These are phyloP conservation scores for Talaromyces albobiverticillius DNA, from an alignment of 2,329 filamentous ascomycete genomes.

Conservation along the genomic window DNA sequence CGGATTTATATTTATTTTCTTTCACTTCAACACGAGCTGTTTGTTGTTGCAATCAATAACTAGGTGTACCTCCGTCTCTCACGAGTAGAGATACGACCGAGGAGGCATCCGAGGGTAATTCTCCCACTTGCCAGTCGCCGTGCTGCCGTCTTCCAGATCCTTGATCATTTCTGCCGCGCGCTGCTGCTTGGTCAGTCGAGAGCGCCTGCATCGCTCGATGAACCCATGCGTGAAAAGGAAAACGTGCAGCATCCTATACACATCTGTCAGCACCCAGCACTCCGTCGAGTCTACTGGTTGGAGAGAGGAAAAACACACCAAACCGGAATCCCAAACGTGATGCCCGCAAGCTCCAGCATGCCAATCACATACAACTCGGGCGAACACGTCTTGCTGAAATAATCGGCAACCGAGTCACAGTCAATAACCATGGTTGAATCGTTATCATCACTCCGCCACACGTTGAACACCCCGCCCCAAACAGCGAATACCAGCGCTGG, in stretches of 20 bases:
- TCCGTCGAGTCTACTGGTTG: not conserved
- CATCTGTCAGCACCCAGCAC: not conserved
- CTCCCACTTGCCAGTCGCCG: not conserved
- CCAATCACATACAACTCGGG: conserved; percentile 29
- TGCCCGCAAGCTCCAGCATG: conserved; percentile 26
- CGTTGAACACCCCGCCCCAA: conserved; percentile 27
- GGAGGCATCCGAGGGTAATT: too few relatives aligned
- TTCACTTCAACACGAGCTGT: too few relatives aligned
- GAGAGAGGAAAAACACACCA: conserved; percentile 20
- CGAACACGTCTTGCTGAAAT: conserved; percentile 26
- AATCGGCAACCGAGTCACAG: conserved; percentile 24
- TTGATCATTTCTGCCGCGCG: not conserved
- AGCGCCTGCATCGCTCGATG: not conserved
- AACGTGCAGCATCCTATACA: conserved; percentile 4
- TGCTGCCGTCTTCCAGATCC: not conserved
- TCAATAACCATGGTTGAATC: conserved; percentile 9
- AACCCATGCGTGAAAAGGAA: conserved; percentile 12
- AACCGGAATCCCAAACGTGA: conserved; percentile 24
- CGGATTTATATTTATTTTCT: too few relatives aligned
- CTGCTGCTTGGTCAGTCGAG: not conserved
- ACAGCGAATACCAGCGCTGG: conserved; percentile 26
- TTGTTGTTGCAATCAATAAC: too few relatives aligned
- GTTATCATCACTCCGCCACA: conserved; percentile 20
- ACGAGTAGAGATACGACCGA: not conserved
- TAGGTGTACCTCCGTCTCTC: too few relatives aligned